These are phyloP conservation scores for Monosporozyma aquatica DNA, from an alignment of 805 yeast genomes.

Conservation along the genomic window DNA sequence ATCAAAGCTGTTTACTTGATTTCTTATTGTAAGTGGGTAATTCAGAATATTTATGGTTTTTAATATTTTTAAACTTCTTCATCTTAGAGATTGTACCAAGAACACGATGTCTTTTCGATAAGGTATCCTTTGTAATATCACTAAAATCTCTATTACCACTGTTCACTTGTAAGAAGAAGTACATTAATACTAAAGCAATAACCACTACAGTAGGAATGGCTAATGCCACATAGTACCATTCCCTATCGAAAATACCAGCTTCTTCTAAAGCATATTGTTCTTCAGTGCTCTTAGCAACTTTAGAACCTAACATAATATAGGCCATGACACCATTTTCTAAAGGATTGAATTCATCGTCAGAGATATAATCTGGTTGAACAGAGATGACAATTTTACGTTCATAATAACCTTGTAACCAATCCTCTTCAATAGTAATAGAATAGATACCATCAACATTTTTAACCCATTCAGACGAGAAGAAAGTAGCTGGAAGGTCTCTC, in stretches of 20 bases:
- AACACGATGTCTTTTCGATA: slow-evolving; percentile 32
- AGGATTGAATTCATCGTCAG: slow-evolving; percentile 58
- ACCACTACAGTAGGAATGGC: slow-evolving; percentile 60
- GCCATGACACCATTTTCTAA: slow-evolving; percentile 46
- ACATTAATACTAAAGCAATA: slow-evolving; percentile 53
- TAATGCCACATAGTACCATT: slow-evolving; percentile 54
- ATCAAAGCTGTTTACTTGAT: slow-evolving; percentile 17
- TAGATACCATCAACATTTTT: slow-evolving; percentile 50
- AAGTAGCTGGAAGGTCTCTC: slow-evolving; percentile 37
- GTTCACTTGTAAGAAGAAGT: slow-evolving; percentile 50
- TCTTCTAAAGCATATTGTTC: slow-evolving; percentile 36
- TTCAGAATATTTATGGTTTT: slow-evolving; percentile 34
- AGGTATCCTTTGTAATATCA: slow-evolving; percentile 31
- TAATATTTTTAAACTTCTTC: slow-evolving; percentile 24
- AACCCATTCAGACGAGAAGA: slow-evolving; percentile 68
- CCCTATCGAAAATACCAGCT: slow-evolving; percentile 37
- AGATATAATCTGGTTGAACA: slow-evolving; percentile 60
- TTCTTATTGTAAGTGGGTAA: slow-evolving; percentile 32
- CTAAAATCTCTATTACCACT: slow-evolving; percentile 47
- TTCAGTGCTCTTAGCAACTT: slow-evolving; percentile 37
- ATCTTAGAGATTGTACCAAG: slow-evolving; percentile 33
- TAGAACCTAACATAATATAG: slow-evolving; percentile 31
- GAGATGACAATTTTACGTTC: slow-evolving; percentile 52
- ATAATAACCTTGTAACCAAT: slow-evolving; percentile 53
- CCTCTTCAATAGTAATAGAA: slow-evolving; percentile 51